Evolutionary conservation across 768 basidiomycete genomes (phyloP).

Genomic region (Lentinus brumalis): DNA sequence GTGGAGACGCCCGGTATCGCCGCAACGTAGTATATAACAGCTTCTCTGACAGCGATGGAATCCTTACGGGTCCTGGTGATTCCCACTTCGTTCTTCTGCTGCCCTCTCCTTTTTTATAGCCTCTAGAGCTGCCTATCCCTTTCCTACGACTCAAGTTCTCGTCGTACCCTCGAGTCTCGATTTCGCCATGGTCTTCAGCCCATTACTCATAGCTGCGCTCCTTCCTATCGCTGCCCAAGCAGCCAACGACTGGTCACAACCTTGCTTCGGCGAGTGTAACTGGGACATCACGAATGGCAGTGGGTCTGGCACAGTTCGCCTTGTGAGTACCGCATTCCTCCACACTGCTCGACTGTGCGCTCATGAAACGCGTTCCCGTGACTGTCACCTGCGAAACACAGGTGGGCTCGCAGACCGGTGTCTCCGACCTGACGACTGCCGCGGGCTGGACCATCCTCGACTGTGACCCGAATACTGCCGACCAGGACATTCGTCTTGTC

Average conservation of each 20-base stretch:
- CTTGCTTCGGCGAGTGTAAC: constrained; percentile 19
- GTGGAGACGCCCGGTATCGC: too few species aligned
- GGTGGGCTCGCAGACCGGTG: constrained; percentile 24
- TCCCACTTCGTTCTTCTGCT: neutral
- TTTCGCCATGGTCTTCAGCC: constrained; percentile 15
- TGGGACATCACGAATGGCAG: constrained; percentile 11
- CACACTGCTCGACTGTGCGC: neutral
- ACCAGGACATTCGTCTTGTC: constrained; percentile 52
- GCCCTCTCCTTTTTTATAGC: neutral
- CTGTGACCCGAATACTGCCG: constrained; percentile 41
- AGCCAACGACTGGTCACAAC: constrained; percentile 20
- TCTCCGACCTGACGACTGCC: constrained; percentile 44
- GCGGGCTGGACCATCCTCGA: constrained; percentile 55
- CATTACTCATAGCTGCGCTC: constrained; percentile 18
- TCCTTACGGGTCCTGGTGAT: constrained; percentile 3
- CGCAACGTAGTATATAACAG: neutral
- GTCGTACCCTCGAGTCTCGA: too few species aligned
- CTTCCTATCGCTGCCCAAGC: constrained; percentile 16
- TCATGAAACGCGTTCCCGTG: neutral
- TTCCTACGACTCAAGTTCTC: neutral
- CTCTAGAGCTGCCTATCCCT: neutral
- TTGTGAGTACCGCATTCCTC: constrained; percentile 5
- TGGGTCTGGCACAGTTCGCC: constrained; percentile 15
- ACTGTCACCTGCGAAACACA: neutral
- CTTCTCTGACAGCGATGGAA: neutral